Conservation (phyloP, 2,329 filamentous ascomycete genomes). For the Colletotrichum tamarilloi region DNA sequence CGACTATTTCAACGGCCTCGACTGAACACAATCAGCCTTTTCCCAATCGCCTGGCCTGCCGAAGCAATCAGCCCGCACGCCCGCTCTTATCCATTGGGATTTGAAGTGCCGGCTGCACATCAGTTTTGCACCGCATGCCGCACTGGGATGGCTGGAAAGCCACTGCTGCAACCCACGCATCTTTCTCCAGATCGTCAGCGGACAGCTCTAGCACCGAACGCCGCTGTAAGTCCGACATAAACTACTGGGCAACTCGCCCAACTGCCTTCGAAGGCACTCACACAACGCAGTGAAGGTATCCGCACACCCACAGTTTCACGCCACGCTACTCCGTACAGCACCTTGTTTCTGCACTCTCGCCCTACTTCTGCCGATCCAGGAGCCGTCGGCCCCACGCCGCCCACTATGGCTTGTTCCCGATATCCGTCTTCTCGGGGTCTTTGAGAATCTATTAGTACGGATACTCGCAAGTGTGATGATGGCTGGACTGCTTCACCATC, state of each 20-base stretch:
- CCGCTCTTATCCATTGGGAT: background rate
- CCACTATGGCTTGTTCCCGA: conserved; percentile 1
- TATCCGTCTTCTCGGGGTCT: background rate
- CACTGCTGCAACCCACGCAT: conserved; percentile 3
- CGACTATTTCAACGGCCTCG: background rate
- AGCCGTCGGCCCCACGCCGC: conserved; percentile 33
- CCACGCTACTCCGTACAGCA: background rate
- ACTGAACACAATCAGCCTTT: background rate
- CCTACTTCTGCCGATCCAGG: conserved; percentile 28
- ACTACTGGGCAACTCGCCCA: background rate
- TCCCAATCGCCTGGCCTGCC: conserved; percentile 11
- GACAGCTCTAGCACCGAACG: conserved; percentile 23
- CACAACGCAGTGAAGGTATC: background rate
- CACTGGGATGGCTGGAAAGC: background rate
- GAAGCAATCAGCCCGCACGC: background rate
- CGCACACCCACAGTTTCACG: background rate
- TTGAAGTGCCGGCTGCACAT: conserved; percentile 8
- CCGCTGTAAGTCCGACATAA: conserved; percentile 3
- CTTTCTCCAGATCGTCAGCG: conserved; percentile 14
- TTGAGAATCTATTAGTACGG: background rate
- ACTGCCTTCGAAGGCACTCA: background rate
- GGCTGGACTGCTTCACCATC: background rate
- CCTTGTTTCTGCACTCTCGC: conserved; percentile 5
- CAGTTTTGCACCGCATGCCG: conserved; percentile 3
- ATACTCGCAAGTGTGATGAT: background rate